phyloP scores from a whole-genome alignment of 441 rosid species.

The Gossypium lobatum region DNA sequence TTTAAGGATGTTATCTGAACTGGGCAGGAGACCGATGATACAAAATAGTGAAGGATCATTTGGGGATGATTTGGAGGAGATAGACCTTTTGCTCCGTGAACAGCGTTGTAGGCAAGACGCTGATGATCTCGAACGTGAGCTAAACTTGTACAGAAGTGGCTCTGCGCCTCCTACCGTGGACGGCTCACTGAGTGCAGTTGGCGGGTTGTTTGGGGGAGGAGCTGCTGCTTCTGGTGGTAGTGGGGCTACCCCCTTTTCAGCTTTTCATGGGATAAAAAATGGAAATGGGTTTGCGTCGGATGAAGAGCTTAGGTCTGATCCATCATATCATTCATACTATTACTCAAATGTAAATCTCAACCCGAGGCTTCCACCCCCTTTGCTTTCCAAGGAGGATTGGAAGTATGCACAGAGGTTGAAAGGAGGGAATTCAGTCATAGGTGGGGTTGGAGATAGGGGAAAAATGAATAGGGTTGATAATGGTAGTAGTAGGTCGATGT shows the following conservation, averaged over 20 bases:
- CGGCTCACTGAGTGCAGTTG: too few relatives aligned
- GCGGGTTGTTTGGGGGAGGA: slow-evolving; percentile 37
- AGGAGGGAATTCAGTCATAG: slow-evolving; percentile 51
- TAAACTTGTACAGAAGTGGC: slow-evolving; percentile 62
- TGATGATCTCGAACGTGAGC: slow-evolving; percentile 71
- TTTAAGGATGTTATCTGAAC: slow-evolving; percentile 54
- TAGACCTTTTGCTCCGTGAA: slow-evolving; percentile 62
- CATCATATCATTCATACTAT: slow-evolving; percentile 69
- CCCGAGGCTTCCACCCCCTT: slow-evolving; percentile 94
- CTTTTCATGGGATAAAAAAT: slow-evolving; percentile 37
- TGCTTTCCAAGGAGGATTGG: slow-evolving; percentile 33
- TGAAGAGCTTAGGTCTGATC: slow-evolving; percentile 89
- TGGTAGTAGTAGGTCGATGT: slow-evolving; percentile 42
- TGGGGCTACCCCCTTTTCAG: slow-evolving; percentile 32
- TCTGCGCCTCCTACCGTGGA: too few relatives aligned
- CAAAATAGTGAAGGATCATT: slow-evolving; percentile 23
- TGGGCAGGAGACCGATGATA: slow-evolving; percentile 63
- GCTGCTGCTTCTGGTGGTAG: slow-evolving; percentile 15
- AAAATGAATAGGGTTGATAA: slow-evolving; percentile 48
- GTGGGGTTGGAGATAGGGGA: slow-evolving; percentile 81
- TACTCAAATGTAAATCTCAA: slow-evolving; percentile 81
- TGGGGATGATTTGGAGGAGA: slow-evolving; percentile 24
- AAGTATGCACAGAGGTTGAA: slow-evolving; percentile 77
- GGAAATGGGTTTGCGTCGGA: slow-evolving; percentile 49
- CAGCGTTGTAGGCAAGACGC: slow-evolving; percentile 64